Percentiles rank a stretch among this genome's conserved stretches.
phyloP scores from a whole-genome alignment of 768 basidiomycete genomes.

The Mycena olivaceomarginata region DNA sequence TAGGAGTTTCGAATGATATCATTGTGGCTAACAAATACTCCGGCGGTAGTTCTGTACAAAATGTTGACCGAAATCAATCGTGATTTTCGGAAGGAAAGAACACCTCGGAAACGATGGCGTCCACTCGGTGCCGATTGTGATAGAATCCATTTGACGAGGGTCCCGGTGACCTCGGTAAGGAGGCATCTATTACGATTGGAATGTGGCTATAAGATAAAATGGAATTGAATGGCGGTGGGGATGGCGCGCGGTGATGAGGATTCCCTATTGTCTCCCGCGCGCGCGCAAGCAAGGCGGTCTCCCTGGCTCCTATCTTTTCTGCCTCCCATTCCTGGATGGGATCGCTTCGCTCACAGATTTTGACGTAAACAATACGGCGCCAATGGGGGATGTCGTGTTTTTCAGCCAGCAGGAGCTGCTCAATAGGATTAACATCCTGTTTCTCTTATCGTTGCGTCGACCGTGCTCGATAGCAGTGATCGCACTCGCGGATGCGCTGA shows the following conservation, averaged over 20 bases:
- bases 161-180: neutral
- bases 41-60: too few species aligned
- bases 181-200: neutral
- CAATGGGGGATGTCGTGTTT: constrained; percentile 42
- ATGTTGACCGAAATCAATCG: neutral
- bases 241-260: neutral
- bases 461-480: constrained; percentile 52
- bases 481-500: constrained; percentile 58
- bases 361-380: constrained; percentile 32
- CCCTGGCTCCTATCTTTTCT: constrained; percentile 28
- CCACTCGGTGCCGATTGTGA: constrained; percentile 26
- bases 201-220: neutral
- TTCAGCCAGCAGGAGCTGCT: constrained; percentile 38
- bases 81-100: neutral
- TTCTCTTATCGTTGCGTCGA: neutral
- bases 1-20: too few species aligned
- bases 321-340: constrained; percentile 32
- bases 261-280: constrained; percentile 37
- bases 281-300: constrained; percentile 26
- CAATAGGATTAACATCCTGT: constrained; percentile 18
- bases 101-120: constrained; percentile 28
- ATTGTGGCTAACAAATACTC: too few species aligned
- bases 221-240: neutral
- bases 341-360: constrained; percentile 29
- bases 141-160: constrained; percentile 18